These are phyloP conservation scores for Monosporozyma servazzii DNA, from an alignment of 805 yeast genomes.

Conservation along the genomic window DNA sequence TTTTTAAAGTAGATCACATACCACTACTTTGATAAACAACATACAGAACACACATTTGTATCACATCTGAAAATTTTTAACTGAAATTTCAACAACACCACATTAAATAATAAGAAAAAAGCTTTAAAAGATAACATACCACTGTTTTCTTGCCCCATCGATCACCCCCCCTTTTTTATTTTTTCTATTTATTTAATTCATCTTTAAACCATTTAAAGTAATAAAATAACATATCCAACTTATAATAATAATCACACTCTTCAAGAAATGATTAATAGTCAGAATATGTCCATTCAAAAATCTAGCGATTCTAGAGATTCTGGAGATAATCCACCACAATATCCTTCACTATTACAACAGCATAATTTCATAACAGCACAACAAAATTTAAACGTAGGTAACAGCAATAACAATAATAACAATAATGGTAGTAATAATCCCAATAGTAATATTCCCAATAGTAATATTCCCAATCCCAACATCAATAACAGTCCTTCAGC, in stretches of 20 bases:
- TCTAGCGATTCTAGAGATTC: background rate
- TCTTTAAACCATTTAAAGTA: no score
- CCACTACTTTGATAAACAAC: background rate
- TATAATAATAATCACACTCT: background rate
- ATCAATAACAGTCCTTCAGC: background rate
- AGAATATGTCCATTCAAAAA: background rate
- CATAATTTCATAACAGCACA: background rate
- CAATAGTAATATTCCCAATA: background rate
- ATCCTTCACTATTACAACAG: background rate
- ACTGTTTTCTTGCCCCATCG: no score
- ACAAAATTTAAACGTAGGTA: background rate
- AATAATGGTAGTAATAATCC: background rate
- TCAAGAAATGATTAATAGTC: background rate
- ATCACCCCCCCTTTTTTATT: no score
- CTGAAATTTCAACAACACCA: background rate
- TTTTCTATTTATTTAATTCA: no score
- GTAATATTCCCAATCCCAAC: background rate
- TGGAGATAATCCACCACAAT: background rate
- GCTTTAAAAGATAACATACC: no score
- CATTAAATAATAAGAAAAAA: no score
- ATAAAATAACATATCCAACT: background rate
- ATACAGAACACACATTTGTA: background rate
- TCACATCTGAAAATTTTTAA: background rate
- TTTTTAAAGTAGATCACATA: background rate
- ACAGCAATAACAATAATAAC: background rate